These are phyloP conservation scores for Leccinum olivaceopallidum DNA, from an alignment of 768 basidiomycete species.

Conservation along the genomic window DNA sequence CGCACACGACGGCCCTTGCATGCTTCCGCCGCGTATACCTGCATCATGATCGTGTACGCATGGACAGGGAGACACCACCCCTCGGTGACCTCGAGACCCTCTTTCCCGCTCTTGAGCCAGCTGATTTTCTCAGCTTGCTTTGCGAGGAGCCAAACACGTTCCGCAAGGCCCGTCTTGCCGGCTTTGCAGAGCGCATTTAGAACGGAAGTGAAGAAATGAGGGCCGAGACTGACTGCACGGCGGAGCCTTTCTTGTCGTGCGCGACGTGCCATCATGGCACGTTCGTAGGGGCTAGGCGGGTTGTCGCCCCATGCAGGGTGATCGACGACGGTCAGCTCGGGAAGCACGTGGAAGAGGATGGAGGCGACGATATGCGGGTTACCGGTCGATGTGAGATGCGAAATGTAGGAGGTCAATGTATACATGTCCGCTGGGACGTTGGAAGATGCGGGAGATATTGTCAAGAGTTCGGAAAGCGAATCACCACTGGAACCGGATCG, in stretches of 20 bases:
- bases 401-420: conserved; percentile 54
- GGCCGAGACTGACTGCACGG: conserved; percentile 54
- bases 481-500: not conserved
- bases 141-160: conserved; percentile 65
- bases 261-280: conserved; percentile 24
- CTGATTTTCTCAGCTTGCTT: conserved; percentile 58
- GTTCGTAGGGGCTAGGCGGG: conserved; percentile 27
- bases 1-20: conserved; percentile 25
- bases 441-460: conserved; percentile 15
- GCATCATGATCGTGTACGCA: conserved; percentile 74
- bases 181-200: conserved; percentile 62
- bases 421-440: conserved; percentile 39
- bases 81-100: conserved; percentile 22
- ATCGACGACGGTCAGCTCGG: conserved; percentile 45
- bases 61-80: conserved; percentile 69
- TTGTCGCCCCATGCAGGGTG: conserved; percentile 40
- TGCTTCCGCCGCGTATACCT: conserved; percentile 54
- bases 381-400: conserved; percentile 52
- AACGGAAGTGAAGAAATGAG: conserved; percentile 57
- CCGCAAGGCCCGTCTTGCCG: conserved; percentile 53
- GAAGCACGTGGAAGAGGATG: conserved; percentile 56
- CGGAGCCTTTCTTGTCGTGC: conserved; percentile 35
- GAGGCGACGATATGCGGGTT: conserved; percentile 42
- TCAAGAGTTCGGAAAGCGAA: conserved; percentile 16
- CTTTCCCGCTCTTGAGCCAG: conserved; percentile 35